Evolutionary conservation across 345 rosid genomes (phyloP).

Genomic region (Melaleuca quinquenervia): DNA sequence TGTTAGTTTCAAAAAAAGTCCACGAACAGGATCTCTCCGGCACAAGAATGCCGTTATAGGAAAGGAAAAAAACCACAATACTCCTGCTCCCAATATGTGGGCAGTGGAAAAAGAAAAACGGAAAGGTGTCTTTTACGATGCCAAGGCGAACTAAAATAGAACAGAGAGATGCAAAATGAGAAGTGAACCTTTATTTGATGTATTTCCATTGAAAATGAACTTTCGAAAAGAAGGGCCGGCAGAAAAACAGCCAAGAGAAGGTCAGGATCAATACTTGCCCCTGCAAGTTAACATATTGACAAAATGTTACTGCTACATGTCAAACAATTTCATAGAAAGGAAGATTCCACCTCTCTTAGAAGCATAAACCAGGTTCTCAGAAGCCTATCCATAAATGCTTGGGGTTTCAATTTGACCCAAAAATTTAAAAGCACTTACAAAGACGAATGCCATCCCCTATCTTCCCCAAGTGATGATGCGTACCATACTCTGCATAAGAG

Average conservation of each 20-base stretch:
- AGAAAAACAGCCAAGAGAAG: constrained; percentile 90
- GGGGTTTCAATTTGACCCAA: background rate
- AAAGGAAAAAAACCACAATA: background rate
- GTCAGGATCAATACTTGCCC: constrained; percentile 77
- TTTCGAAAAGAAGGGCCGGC: constrained; percentile 96
- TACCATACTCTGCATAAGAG: constrained; percentile 60
- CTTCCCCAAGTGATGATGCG: constrained; percentile 64
- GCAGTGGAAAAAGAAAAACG: background rate
- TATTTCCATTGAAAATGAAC: constrained; percentile 87
- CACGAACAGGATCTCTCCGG: background rate
- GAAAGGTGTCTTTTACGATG: background rate
- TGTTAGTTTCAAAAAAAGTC: background rate
- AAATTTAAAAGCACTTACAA: constrained; percentile 41
- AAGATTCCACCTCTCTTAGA: background rate
- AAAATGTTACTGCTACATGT: background rate
- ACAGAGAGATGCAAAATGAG: background rate
- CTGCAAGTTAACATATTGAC: constrained; percentile 18
- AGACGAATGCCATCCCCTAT: constrained; percentile 82
- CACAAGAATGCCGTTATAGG: background rate
- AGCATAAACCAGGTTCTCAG: background rate
- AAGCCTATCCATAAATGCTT: background rate
- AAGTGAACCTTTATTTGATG: constrained; percentile 84
- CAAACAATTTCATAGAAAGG: background rate
- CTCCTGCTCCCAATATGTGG: background rate
- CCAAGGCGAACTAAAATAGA: background rate